Base-by-base conservation (phyloP, 139 green algal genomes). In the Auxenochlorella pyrenoidosa region DNA sequence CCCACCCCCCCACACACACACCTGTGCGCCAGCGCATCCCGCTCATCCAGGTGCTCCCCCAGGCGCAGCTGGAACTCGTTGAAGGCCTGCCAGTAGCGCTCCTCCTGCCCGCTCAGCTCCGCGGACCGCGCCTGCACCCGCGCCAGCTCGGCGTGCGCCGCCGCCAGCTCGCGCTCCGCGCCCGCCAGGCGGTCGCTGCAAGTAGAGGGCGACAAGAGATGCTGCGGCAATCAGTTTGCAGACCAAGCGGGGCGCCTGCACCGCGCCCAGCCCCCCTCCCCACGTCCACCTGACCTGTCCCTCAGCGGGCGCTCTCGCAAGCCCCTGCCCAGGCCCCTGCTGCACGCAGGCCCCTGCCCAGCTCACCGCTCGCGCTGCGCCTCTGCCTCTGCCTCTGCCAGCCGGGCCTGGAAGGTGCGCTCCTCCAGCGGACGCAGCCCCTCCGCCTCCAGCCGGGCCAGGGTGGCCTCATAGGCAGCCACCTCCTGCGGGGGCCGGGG, bases 61-160 rank as follows among this genome's bases (percentile, higher is more conserved):
- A 98, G 91, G 71, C 93, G 82, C 71, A 95, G 70, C 86, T 96
- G 92, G 85, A 97, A 96, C 71, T 95, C 94, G 87, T 98, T 97
- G 71, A 95, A 93, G 75, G 95, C 93, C 76, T 97, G 94, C 96
- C 95, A 98, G 92, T 98, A 97, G 8, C 90, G 89, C 82, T 93
- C 91, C 88, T 97, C 95, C 80, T 95, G 84, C 8, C 73, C 82
- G 16, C 90, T 92, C 58, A 98, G 80, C 72, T 95, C 93, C 0
- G 47, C 85, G 21, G 88, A 85, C 5, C 76, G 82, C 24, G 28
- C 78, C 70, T 90, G 73, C 76, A 95, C 58, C 12, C 58, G 84
- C 10, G 82, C 79, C 82, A 94, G 84, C 86, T 93, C 80, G 10
- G n/a, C 73, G 80, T 90, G 40, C 21, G 93, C 88, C 0, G 60